phyloP scores from a whole-genome alignment of 805 yeast species.

The Cyberlindnera subsufficiens region DNA sequence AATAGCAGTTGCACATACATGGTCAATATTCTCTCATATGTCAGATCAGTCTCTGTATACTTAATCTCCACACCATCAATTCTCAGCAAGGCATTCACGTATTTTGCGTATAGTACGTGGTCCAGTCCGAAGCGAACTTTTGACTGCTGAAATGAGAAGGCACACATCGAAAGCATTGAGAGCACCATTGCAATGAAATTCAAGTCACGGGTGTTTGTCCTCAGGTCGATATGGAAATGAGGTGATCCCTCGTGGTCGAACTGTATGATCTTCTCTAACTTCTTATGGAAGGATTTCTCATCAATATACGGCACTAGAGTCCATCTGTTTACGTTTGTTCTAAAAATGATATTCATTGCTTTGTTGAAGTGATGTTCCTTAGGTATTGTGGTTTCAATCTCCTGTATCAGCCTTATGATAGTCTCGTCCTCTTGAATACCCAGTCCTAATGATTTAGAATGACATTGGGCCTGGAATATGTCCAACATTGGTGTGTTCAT shows the following conservation, averaged over 20 bases:
- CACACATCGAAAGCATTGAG: constrained; percentile 4
- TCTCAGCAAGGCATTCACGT: constrained; percentile 9
- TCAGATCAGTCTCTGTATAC: constrained; percentile 6
- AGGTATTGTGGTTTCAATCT: constrained; percentile 8
- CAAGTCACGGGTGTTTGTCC: neutral
- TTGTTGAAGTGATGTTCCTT: neutral
- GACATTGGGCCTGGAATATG: neutral
- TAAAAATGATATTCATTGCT: constrained; percentile 5
- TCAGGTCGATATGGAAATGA: constrained; percentile 2
- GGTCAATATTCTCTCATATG: constrained; percentile 5
- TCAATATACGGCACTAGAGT: constrained; percentile 9
- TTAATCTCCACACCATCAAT: constrained; percentile 8
- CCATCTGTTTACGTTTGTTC: constrained; percentile 8
- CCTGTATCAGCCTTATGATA: constrained; percentile 3
- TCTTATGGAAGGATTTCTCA: constrained; percentile 5
- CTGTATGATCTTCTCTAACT: neutral
- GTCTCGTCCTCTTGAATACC: constrained; percentile 1
- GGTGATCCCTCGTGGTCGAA: constrained; percentile 5
- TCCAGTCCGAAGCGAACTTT: constrained; percentile 1
- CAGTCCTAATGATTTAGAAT: neutral
- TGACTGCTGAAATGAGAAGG: constrained; percentile 9
- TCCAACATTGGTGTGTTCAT: neutral
- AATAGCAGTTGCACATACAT: constrained; percentile 4
- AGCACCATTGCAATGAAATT: constrained; percentile 7
- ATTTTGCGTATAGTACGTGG: constrained; percentile 9